Evolutionary conservation across 495 filamentous ascomycete genomes (phyloP), one percentile per base, ranked within the genome.

Genomic region (Aspergillus indologenus): DNA sequence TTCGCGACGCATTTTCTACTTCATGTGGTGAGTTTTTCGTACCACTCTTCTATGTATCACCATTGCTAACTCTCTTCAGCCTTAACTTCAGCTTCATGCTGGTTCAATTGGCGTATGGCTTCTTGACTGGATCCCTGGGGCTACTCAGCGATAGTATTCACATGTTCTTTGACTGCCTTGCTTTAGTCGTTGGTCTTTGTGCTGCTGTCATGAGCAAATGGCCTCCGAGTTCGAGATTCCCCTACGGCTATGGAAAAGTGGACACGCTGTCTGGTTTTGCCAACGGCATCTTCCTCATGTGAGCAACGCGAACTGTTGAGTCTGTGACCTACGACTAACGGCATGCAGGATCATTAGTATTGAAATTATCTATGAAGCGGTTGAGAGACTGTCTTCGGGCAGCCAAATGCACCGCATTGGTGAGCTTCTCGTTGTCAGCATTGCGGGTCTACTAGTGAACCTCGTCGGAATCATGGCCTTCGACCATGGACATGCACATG

Each of bases 111-210:
- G 89, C 90, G 31, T 99, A 99, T 67, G 94, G 94, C 31, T 92
- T 94, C 62, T 68, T 90, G 14, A 96, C 92, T 6, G 92, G 94
- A 55, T 98, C 95, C 1, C 80, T 99, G 7, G 94, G 94, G 1
- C 80, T 99, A 3, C 85, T 99, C 5, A 96, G 91, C 63, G 94
- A 99, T 72, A 96, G 91, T 67, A 95, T 99, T 60, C 94, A 99
- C 73, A 99, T 99, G 94, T 95, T 99, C 68, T 99, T 99, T 62
- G 94, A 99, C 71, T 99, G 94, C 62, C 82, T 96, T 15, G 94
- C 94, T 19, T 81, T 99, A 20, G 87, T 89, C 1, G 90, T 98
- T 17, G 94, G 94, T 15, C 81, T 99, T 9, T 90, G 90, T 64
- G 94, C 94, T n/a, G 88, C 95, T 12, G 91, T 99, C 14, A 93